Evolutionary conservation across 2,329 filamentous ascomycete genomes (phyloP), one percentile per base, ranked within the genome.

Genomic region (Epichloe bromicola): DNA sequence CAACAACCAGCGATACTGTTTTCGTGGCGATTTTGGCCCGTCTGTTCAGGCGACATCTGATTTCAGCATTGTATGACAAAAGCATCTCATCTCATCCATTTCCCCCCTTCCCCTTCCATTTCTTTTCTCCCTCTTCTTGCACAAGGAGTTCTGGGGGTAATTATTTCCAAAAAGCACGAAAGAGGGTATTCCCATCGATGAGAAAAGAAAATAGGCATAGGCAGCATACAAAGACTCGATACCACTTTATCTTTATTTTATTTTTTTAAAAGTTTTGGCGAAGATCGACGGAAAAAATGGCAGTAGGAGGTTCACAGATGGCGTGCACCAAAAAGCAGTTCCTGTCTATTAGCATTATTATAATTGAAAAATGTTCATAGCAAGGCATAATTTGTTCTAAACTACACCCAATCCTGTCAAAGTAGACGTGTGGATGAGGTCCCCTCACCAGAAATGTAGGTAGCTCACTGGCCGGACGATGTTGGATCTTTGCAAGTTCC

Each of bases 21-120:
- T n/a, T 44, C 36, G 30, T 15, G 19, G 26, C 12, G 2, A 4
- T 49, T 36, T 34, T 8, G 40, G 3, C 11, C 33, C 7, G 10
- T 46, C n/a, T 41, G 6, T 40, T 34, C n/a, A 37, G 12, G 34
- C 17, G 20, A 11, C 37, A 30, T 42, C 4, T 23, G 26, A n/a
- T 20, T 38, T 46, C 37, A 43, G 49, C 49, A 47, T 50, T 5
- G 33, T 26, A 51, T 39, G 37, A 41, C 48, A 55, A 54, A 49
- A 37, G 51, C 56, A 61, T 59, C 54, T 58, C 58, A 60, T 54
- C 58, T 48, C 20, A 45, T 19, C 41, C n/a, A 14, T 23, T 48
- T 20, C 37, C 19, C 34, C 37, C 19, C 34, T 50, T 46, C 23
- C 1, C 19, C 17, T 26, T 2, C 2, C 8, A 11, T 15, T 17